Evolutionary conservation across 139 green algal species (phyloP), one percentile per base, ranked within the genome.

Genomic region (Chlorella sp.): DNA sequence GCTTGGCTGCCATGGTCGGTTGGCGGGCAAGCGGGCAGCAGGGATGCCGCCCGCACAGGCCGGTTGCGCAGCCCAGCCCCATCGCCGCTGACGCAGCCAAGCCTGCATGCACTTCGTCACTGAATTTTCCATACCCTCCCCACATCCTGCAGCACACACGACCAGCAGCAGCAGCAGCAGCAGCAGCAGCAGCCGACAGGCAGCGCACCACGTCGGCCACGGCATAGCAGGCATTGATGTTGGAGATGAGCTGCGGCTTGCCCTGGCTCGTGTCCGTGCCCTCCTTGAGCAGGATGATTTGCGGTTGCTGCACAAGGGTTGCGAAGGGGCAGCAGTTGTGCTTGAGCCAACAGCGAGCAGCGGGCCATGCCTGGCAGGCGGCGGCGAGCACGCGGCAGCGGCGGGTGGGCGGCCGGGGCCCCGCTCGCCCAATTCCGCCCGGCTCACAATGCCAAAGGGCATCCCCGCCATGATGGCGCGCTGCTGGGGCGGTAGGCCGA

Each of bases 261-360:
- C 97, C 97, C 80, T 99, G 97, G 64, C 93, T 98, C 0, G 96
- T 98, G 89, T 99, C 97, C 39, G 97, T 99, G 36, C 97, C 97
- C 82, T 99, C 97, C 78, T 96, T 97, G 23, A 99, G 89, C n/a
- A 99, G 92, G 81, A 99, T 99, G 87, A 99, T 99, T 88, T 98
- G 97, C 0, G 97, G 97, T 95, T 99, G 96, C 95, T 98, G 93
- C 70, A 67, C 3, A 28, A 12, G 32, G 30, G 56, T 9, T 16
- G 30, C 21, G 75, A 17, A 18, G 73, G 20, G 32, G 18, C 9
- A 18, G 56, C 32, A 11, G 56, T 3, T 0, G 23, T 78, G 56
- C 21, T n/a, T 55, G 47, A 26, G 23, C 55, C 12, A 36, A 41
- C 17, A 72, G 21, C 55, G 47, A 32, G 16, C 56, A 32, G 57